Base-by-base conservation (phyloP, 2,329 filamentous ascomycete genomes). In the Fusarium lateritium region DNA sequence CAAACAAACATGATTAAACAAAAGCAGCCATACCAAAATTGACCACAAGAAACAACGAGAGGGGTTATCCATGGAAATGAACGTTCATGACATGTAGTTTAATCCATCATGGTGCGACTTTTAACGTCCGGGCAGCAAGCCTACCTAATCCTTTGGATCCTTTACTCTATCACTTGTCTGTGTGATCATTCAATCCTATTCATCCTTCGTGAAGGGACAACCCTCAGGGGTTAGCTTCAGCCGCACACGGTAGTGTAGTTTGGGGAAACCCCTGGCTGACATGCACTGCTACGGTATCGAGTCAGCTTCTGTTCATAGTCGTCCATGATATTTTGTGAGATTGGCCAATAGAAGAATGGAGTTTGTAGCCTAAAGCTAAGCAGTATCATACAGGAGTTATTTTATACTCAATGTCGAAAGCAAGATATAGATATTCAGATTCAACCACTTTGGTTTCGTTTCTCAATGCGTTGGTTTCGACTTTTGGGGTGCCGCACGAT, bases 41-140 rank as follows among this genome's bases (percentile, higher is more conserved):
- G 14, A 22, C 17, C 17, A 9, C 36, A 53, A 39, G 45, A 56
- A 61, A 51, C 56, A 56, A 26, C 21, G 34, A 40, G 53, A 65
- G n/a, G 55, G 42, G 24, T 14, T 11, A 62, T 46, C 44, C 39
- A 63, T 59, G 46, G 40, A 26, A 7, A 56, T 42, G 14, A 31
- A 50, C 33, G 42, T 15, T 54, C 42, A 54, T 6, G 11, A 19
- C 21, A 34, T 42, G 31, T 38, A 26, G 34, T 28, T 15, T n/a
- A 50, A 43, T 39, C 17, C 19, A 31, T 28, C 19, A 56, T 72
- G 60, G 64, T 73, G 70, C 49, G 65, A 69, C 69, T 47, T 36
- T 50, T 43, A 33, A 51, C 55, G 39, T 31, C 45, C 45, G 50
- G 28, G 45, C 56, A n/a, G 17, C 13, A 33, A 53, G 38, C 11